Base-by-base conservation (phyloP, 2,329 filamentous ascomycete species). In the Calycina herbarum region DNA sequence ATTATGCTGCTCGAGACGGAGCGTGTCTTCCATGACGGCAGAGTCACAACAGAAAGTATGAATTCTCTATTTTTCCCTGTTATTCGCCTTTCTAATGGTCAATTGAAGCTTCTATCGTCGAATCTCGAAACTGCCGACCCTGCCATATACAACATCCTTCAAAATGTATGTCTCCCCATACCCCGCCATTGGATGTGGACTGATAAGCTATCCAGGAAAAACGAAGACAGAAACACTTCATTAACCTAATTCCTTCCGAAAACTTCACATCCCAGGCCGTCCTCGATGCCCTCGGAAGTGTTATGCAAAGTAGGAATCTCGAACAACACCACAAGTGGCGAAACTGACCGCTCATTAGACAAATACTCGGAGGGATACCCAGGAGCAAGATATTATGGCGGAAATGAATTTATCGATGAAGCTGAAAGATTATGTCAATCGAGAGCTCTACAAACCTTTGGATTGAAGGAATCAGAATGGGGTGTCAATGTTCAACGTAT, bases 301-400 rank as follows among this genome's bases (percentile, higher is more conserved):
- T 94, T 63, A 97, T 97, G 93, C 93, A 96, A 79, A 97, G 92
- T 94, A 82, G 71, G 65, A 86, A 80, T 62, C 42, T 54, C 13
- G 20, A 15, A 54, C 20, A 29, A 42, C 54, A 33, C 77, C 74
- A 64, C 73, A 72, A 75, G 75, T 71, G 73, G 78, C 69, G 13
- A 33, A 77, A 77, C 78, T 74, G 75, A 79, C 66, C 71, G 5
- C 27, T 77, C 62, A 56, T 38, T 51, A 91, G 92, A 98, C 81
- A 98, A 99, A 79, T 99, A 99, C 82, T 98, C 95, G 0, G 95
- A 99, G 79, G 95, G 95, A 61, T 99, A 99, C 75, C 95, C 94
- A 38, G 95, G 95, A 64, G 94, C 94, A 67, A 86, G 94, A 76
- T 98, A 98, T 82, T 98, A 98, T 77, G 94, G 94, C 63, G 94